These are phyloP conservation scores for Lactarius akahatsu DNA, from an alignment of 768 basidiomycete genomes.

Conservation along the genomic window DNA sequence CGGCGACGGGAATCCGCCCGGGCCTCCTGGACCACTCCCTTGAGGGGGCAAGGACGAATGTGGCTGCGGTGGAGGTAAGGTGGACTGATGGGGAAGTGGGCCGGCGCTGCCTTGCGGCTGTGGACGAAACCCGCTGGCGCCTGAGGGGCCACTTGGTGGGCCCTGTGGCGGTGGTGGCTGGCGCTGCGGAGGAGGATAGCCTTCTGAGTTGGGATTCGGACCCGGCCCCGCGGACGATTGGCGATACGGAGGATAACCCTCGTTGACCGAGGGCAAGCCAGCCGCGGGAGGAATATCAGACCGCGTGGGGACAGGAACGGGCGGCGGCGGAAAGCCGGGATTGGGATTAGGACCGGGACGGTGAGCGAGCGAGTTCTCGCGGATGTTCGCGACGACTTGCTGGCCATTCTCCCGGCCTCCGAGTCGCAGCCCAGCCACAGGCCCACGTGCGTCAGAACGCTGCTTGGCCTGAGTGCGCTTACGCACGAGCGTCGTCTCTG, in stretches of 20 bases:
- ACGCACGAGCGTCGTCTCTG: slow-evolving; percentile 77
- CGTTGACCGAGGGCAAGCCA: slow-evolving; percentile 4
- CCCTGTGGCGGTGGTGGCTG: slow-evolving; percentile 26
- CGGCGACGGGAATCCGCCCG: slow-evolving; percentile 6
- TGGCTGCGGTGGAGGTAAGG: slow-evolving; percentile 2
- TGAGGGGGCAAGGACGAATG: neutral
- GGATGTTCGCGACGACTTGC: slow-evolving; percentile 53
- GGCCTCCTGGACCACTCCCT: neutral
- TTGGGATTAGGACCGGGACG: slow-evolving; percentile 22
- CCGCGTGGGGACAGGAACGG: neutral
- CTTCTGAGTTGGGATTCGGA: slow-evolving; percentile 6
- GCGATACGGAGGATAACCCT: slow-evolving; percentile 9
- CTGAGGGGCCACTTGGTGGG: slow-evolving; percentile 6
- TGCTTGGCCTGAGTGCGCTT: slow-evolving; percentile 74
- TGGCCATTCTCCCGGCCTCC: slow-evolving; percentile 37
- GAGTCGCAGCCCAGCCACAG: slow-evolving; percentile 16
- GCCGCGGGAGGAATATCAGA: slow-evolving; percentile 14
- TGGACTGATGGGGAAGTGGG: neutral
- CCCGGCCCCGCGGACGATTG: slow-evolving; percentile 20
- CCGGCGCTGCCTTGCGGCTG: neutral
- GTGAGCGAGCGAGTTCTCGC: slow-evolving; percentile 47
- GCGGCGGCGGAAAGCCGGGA: neutral
- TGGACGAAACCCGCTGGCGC: neutral
- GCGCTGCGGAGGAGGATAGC: slow-evolving; percentile 14
- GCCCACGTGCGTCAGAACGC: slow-evolving; percentile 44